Percentiles rank a stretch among this genome's conserved stretches.
Conservation (phyloP, 257 asterid genomes). For the Eustoma russellianum region DNA sequence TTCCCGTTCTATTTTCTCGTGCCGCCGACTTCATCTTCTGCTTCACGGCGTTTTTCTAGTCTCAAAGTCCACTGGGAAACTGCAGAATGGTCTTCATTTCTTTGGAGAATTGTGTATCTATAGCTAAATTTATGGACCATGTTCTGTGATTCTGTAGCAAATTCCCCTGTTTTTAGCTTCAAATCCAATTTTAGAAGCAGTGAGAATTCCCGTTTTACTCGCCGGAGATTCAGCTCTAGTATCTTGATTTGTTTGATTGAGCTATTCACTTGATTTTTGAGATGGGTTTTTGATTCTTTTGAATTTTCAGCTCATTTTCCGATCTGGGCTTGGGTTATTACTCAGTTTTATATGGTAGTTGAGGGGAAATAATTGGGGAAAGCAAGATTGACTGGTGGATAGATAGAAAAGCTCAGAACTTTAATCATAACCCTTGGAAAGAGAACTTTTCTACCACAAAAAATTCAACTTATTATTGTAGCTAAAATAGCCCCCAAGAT, state of each 20-base stretch:
- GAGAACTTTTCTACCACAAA: slow-evolving; percentile 6
- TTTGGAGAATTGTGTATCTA: neutral
- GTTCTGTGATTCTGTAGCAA: neutral
- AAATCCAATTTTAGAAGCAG: neutral
- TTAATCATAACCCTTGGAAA: slow-evolving; percentile 4
- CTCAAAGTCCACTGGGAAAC: neutral
- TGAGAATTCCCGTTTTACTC: neutral
- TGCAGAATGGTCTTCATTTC: neutral
- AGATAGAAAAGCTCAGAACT: slow-evolving; percentile 8
- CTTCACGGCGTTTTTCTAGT: slow-evolving; percentile 3
- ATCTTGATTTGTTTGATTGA: neutral
- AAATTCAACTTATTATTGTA: slow-evolving; percentile 12
- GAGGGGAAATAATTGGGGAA: neutral
- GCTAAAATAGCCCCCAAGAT: slow-evolving; percentile 15
- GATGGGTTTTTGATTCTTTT: slow-evolving; percentile 10
- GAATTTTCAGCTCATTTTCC: slow-evolving; percentile 10
- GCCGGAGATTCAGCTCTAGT: slow-evolving; percentile 1
- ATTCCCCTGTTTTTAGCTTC: neutral
- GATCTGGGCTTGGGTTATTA: slow-evolving; percentile 16
- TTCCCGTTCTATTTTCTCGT: neutral
- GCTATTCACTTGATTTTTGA: slow-evolving; percentile 3
- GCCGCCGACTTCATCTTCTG: neutral
- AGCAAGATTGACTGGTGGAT: slow-evolving; percentile 20
- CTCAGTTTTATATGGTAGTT: slow-evolving; percentile 15
- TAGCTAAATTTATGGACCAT: slow-evolving; percentile 1